Conservation (phyloP, 495 filamentous ascomycete species). For the Annulohypoxylon maeteangense region DNA sequence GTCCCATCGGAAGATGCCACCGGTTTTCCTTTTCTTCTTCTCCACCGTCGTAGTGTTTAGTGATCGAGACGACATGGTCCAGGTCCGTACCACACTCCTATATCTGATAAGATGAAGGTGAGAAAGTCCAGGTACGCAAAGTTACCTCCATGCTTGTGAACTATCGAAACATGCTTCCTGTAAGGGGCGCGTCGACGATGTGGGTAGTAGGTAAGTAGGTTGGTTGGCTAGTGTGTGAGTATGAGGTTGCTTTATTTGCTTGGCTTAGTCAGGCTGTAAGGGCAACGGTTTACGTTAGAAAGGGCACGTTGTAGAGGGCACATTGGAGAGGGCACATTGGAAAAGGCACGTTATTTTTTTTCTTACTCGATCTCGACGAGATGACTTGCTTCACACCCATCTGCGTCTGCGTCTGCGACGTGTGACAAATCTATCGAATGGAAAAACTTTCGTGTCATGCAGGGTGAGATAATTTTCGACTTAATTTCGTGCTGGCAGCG, state of each 20-base stretch:
- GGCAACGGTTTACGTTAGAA: no score
- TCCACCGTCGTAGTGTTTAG: not conserved
- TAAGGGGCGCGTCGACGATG: not conserved
- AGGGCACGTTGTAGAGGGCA: no score
- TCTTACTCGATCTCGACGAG: not conserved
- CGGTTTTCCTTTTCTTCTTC: not conserved
- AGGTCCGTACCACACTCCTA: not conserved
- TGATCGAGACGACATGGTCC: not conserved
- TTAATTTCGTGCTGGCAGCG: not conserved
- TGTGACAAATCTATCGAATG: not conserved
- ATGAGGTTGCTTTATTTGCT: slow-evolving; percentile 10
- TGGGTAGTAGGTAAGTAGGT: not conserved
- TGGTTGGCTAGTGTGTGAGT: not conserved
- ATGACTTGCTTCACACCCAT: not conserved
- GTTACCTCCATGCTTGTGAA: not conserved
- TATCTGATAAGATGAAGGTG: not conserved
- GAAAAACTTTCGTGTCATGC: not conserved
- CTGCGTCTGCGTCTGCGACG: not conserved
- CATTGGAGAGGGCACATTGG: no score
- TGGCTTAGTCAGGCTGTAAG: not conserved
- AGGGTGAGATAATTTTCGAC: not conserved
- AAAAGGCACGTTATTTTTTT: not conserved
- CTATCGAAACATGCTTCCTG: not conserved
- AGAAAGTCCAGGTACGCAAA: not conserved
- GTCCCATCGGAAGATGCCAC: not conserved